Conservation (phyloP, 2,329 filamentous ascomycete genomes). For the Curvularia verruculosa region DNA sequence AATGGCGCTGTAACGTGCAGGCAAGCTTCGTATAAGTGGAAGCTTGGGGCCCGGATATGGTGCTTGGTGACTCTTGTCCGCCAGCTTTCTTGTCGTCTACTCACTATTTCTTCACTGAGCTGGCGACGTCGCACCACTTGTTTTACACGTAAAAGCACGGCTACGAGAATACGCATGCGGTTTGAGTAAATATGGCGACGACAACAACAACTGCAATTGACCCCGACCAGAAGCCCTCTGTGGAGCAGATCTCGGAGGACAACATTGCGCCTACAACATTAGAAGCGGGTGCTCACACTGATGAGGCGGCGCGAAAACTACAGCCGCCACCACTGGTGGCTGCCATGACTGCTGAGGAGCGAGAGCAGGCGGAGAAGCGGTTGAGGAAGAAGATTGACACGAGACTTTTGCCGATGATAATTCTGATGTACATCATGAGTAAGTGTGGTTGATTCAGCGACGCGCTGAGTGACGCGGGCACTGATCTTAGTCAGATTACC, state of each 20-base stretch:
- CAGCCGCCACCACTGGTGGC: constrained; percentile 44
- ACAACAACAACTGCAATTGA: constrained; percentile 30
- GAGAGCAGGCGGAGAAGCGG: constrained; percentile 60
- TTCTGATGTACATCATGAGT: constrained; percentile 79
- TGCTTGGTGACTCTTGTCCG: constrained; percentile 17
- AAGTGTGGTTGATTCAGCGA: constrained; percentile 54
- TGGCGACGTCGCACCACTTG: neutral
- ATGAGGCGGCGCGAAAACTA: constrained; percentile 26
- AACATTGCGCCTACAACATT: constrained; percentile 9
- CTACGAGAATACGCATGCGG: neutral
- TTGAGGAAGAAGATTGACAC: constrained; percentile 74
- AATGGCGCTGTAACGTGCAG: neutral
- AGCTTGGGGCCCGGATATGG: constrained; percentile 16
- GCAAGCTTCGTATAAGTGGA: constrained; percentile 28
- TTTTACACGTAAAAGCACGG: neutral
- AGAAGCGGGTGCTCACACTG: constrained; percentile 24
- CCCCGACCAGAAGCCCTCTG: constrained; percentile 27
- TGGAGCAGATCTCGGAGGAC: constrained; percentile 34
- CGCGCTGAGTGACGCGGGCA: neutral
- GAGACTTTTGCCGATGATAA: constrained; percentile 70
- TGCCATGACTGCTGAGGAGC: constrained; percentile 59
- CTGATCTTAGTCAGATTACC: constrained; percentile 9
- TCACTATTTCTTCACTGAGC: neutral
- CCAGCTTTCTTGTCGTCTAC: neutral
- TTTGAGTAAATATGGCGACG: constrained; percentile 25